Evolutionary conservation across 306 rosid species (phyloP), one percentile per base, ranked within the genome.

Genomic region (Prosopis cineraria): DNA sequence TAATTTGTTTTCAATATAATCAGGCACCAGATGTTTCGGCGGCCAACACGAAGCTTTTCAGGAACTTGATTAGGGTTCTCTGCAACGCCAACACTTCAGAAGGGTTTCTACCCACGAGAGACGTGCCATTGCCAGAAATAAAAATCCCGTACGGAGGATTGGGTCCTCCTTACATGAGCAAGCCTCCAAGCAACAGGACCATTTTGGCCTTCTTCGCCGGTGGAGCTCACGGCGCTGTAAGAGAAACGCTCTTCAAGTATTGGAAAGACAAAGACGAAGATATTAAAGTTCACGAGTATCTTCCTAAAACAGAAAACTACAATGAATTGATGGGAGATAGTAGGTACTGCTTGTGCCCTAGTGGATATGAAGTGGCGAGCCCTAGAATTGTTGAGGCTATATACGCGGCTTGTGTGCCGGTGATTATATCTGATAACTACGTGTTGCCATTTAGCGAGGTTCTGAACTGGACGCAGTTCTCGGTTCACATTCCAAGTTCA

Each of bases 321-420:
- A 47, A 31, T 7, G 45, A 44, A 24, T 6, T 74, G 5, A 73
- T 83, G 83, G 69, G 77, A 6, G 29, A 62, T 10, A 78, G 78
- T 65, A 82, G 13, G 83, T 84, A 72, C 33, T 88, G 89, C 82
- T 53, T 85, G 74, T 89, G 87, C 80, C 92, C 88, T 11, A 88
- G 92, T 22, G 88, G 87, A 27, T 82, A 72, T 3, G 90, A 89
- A 69, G 88, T 85, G 47, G 91, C 91, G 12, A 88, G 87, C 84
- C 91, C 91, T 2, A 85, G 91, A 71, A 70, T 88, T 12, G 86
- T 86, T 0, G 90, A 84, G 60, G 25, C 89, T 5, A 68, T 86
- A 20, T 55, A 78, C 29, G 60, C 75, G 3, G 83, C 83, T 1
- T 85, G 91, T 62, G 86, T 88, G 9, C 92, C 87, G 0, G 88